Evolutionary conservation across 176 grass and related monocot genomes (phyloP).

Genomic region (Paspalum notatum): DNA sequence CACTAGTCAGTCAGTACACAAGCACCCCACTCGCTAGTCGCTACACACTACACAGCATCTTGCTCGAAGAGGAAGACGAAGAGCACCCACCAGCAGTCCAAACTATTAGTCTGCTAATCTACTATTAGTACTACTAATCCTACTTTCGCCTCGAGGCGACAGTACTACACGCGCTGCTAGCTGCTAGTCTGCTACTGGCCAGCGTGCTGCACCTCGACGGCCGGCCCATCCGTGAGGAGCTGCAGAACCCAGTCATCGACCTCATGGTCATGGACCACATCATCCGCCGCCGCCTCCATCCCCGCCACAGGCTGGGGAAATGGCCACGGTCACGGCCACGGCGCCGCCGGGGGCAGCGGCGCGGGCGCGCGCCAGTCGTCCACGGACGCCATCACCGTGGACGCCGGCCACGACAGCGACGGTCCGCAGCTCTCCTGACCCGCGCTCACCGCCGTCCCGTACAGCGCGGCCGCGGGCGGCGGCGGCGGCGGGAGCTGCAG

Average conservation of each 20-base stretch:
- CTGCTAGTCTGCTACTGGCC: background rate
- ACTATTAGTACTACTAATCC: too few species aligned
- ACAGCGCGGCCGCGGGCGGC: background rate
- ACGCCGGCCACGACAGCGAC: slow-evolving; percentile 26
- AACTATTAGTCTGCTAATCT: too few species aligned
- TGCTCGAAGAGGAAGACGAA: too few species aligned
- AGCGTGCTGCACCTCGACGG: background rate
- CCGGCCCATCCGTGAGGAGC: slow-evolving; percentile 47
- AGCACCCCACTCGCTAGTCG: too few species aligned
- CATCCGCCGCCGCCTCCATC: background rate
- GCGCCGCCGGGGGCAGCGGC: background rate
- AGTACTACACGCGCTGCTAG: background rate
- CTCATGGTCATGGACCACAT: background rate
- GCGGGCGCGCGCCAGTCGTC: slow-evolving; percentile 28
- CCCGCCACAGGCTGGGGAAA: background rate
- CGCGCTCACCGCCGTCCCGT: background rate
- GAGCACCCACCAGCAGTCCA: too few species aligned
- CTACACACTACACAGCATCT: too few species aligned
- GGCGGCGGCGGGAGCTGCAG: background rate
- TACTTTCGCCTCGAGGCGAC: too few species aligned
- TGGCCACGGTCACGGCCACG: slow-evolving; percentile 26
- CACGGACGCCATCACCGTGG: slow-evolving; percentile 49
- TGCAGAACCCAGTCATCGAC: slow-evolving; percentile 31
- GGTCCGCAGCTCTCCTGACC: slow-evolving; percentile 42
- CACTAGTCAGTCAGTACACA: too few species aligned